Conservation (phyloP, 140 eudicot genomes). For the Senecio squalidus region DNA sequence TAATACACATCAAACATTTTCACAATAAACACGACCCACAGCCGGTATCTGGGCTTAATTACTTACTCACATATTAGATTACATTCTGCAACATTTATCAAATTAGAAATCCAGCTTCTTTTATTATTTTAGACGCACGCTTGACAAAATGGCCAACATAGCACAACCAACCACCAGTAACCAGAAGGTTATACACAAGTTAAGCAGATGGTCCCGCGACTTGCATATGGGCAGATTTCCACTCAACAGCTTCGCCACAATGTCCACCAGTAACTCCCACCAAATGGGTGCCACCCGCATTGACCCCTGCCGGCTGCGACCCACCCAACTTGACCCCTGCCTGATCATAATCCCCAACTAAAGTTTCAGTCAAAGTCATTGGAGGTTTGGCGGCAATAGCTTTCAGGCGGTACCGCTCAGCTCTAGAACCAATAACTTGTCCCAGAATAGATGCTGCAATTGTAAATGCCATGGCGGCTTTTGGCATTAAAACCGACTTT, state of each 20-base stretch:
- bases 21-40: conserved; percentile 4
- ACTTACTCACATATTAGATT: conserved; percentile 7
- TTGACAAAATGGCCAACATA: conserved; percentile 10
- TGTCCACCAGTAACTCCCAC: conserved; percentile 36
- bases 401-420: conserved; percentile 80
- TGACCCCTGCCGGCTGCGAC: not conserved
- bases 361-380: conserved; percentile 22
- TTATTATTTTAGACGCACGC: conserved; percentile 15
- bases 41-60: not conserved
- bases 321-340: conserved; percentile 20
- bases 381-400: conserved; percentile 41
- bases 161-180: conserved; percentile 24
- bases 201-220: conserved; percentile 50
- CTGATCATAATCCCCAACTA: conserved; percentile 16
- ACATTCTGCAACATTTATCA: conserved; percentile 18
- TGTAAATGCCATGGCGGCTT: conserved; percentile 91
- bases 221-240: conserved; percentile 48
- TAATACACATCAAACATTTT: no score
- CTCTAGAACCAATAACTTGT: conserved; percentile 97
- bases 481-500: conserved; percentile 88
- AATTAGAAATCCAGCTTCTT: not conserved
- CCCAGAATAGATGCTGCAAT: conserved; percentile 93
- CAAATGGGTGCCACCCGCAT: conserved; percentile 6
- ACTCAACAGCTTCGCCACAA: conserved; percentile 52
- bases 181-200: conserved; percentile 4